These are phyloP conservation scores for Daldinia bambusicola DNA, from an alignment of 495 filamentous ascomycete species.

Conservation along the genomic window DNA sequence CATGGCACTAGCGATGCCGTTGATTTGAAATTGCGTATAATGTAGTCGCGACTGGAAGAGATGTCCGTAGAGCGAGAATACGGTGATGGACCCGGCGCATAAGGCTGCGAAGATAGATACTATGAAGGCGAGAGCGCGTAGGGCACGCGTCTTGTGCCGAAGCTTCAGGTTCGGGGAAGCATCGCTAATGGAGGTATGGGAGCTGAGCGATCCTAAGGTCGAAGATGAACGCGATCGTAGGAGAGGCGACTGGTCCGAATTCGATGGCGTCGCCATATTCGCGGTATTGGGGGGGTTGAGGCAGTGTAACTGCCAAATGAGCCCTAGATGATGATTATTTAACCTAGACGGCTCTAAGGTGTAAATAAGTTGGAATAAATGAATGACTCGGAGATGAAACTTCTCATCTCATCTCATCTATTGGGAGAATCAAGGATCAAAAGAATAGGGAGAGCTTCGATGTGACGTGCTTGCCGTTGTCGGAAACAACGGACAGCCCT, in stretches of 20 bases:
- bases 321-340: not conserved
- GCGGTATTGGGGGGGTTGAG: constrained; percentile 4
- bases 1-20: constrained; percentile 83
- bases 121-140: constrained; percentile 54
- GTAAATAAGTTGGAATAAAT: constrained; percentile 4
- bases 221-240: constrained; percentile 48
- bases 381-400: constrained; percentile 22
- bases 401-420: constrained; percentile 17
- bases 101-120: constrained; percentile 63
- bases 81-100: constrained; percentile 84
- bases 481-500: constrained; percentile 26
- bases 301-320: constrained; percentile 25
- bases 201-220: constrained; percentile 50
- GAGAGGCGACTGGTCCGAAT: constrained; percentile 44
- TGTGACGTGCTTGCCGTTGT: constrained; percentile 20
- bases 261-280: constrained; percentile 32
- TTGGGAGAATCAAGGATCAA: not conserved
- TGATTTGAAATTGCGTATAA: constrained; percentile 91
- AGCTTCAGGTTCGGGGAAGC: constrained; percentile 39
- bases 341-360: not conserved
- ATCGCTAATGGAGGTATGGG: constrained; percentile 51
- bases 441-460: constrained; percentile 13
- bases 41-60: constrained; percentile 82
- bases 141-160: constrained; percentile 41
- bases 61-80: constrained; percentile 91